Evolutionary conservation across 73 alveolate species (phyloP), one percentile per base, ranked within the genome.

Genomic region (Urostyla sp.): DNA sequence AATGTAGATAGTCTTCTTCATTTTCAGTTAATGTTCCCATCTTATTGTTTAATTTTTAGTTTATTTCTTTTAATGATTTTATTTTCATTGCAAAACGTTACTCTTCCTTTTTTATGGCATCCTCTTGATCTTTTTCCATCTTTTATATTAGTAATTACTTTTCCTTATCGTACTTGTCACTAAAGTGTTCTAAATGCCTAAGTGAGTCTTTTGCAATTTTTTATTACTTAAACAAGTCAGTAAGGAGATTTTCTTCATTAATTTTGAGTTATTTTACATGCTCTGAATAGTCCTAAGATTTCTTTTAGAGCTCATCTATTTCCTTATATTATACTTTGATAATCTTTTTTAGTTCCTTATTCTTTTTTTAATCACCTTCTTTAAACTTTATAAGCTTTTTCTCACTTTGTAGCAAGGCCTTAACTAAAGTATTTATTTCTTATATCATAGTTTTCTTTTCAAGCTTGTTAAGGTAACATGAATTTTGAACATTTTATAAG

Each of bases 361-460:
- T 13, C 27, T 37, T 43, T 2, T 13, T 2, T 45, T 66, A 40
- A 8, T 37, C 37, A 16, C 38, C 27, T 16, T 66, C 63, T 31
- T 37, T 15, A n/a, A 66, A 24, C 26, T 66, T 66, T 7, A 66
- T 63, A 26, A 8, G 28, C 28, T 66, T 66, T 63, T 66, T 66
- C 30, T 66, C 80, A 44, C 44, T 66, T 26, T 66, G 37, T 5
- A 66, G 37, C 49, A 66, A 34, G 3, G 80, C 80, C 24, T 66
- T 66, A 20, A 54, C 80, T 18, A 66, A 28, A 3, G 43, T 54
- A 28, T 66, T 66, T 4, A 66, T 66, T 24, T 66, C 80, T 40
- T 66, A 63, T 2, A 66, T 63, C 80, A 66, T 66, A 37, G 80
- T 66, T 63, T 66, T 66, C 28, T 66, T 66, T 63, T 66, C 80